phyloP scores from a whole-genome alignment of 768 basidiomycete species.

The Tremella fuciformis region DNA sequence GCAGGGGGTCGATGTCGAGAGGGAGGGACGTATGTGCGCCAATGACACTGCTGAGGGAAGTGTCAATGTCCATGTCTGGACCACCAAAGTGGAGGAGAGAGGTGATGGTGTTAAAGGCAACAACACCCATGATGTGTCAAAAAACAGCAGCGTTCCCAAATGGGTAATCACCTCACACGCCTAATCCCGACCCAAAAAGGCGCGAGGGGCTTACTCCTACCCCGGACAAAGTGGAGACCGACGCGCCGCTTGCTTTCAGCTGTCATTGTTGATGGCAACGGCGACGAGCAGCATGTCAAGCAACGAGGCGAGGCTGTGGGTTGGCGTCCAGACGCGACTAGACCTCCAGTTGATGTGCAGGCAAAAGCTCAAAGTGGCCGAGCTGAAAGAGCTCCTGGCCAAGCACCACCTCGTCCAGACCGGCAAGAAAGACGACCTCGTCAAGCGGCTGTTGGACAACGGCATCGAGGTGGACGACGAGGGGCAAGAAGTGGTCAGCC shows the following conservation, averaged over 20 bases:
- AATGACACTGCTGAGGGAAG: conserved; percentile 8
- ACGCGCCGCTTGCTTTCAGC: no score
- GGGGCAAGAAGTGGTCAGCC: conserved; percentile 37
- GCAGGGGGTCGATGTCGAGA: no score
- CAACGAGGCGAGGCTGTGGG: conserved; percentile 7
- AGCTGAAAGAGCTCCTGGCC: conserved; percentile 43
- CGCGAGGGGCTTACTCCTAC: no score
- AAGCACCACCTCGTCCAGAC: conserved; percentile 38
- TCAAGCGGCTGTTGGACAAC: conserved; percentile 43
- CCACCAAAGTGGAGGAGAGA: not conserved
- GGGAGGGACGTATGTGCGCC: conserved; percentile 7
- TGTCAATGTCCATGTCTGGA: conserved; percentile 6
- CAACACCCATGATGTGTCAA: no score
- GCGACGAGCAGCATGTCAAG: conserved; percentile 5
- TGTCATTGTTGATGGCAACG: no score
- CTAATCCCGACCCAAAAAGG: no score
- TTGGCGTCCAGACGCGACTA: not conserved
- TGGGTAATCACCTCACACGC: no score
- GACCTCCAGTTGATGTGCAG: conserved; percentile 16
- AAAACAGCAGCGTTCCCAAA: no score
- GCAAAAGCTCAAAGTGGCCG: conserved; percentile 46
- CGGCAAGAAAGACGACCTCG: conserved; percentile 46
- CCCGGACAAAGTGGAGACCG: no score
- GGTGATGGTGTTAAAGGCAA: not conserved
- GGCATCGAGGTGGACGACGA: conserved; percentile 24